A percentile compares a stretch with the other conserved stretches of the same genome.
Evolutionary conservation across 2,329 filamentous ascomycete species (phyloP).

Genomic region (Colletotrichum orchidophilum): DNA sequence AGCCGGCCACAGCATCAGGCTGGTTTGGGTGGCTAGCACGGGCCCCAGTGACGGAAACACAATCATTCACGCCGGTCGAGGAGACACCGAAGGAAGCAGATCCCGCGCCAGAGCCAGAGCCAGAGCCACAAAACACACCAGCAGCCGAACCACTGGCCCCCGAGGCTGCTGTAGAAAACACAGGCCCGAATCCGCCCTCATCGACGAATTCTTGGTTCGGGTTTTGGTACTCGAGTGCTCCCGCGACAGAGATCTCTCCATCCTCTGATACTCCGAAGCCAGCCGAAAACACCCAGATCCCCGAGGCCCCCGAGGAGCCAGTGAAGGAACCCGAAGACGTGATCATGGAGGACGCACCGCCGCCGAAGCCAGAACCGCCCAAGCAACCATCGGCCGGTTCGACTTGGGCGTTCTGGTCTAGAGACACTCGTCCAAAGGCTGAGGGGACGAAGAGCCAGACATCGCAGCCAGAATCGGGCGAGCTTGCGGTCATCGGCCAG

Average conservation of each 20-base stretch:
- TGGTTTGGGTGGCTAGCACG: slow-evolving; percentile 65
- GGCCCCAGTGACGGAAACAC: slow-evolving; percentile 37
- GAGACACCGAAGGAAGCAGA: slow-evolving; percentile 28
- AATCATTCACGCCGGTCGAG: slow-evolving; percentile 7
- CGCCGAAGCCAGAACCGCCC: slow-evolving; percentile 37
- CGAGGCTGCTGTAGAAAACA: slow-evolving; percentile 32
- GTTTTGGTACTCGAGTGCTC: slow-evolving; percentile 46
- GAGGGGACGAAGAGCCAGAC: slow-evolving; percentile 40
- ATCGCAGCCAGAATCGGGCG: slow-evolving; percentile 52
- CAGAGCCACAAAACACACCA: slow-evolving; percentile 5
- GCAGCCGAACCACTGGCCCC: slow-evolving; percentile 3
- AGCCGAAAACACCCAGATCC: slow-evolving; percentile 24
- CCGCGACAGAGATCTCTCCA: slow-evolving; percentile 25
- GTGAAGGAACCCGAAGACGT: slow-evolving; percentile 50
- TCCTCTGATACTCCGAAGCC: slow-evolving; percentile 17
- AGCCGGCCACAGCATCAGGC: slow-evolving; percentile 48
- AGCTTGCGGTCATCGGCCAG: slow-evolving; percentile 67
- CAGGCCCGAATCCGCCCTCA: slow-evolving; percentile 31
- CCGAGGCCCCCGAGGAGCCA: slow-evolving; percentile 25
- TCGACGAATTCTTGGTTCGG: slow-evolving; percentile 51
- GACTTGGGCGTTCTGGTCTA: slow-evolving; percentile 86
- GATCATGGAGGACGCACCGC: slow-evolving; percentile 53
- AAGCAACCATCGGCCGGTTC: slow-evolving; percentile 63
- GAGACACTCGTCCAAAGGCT: slow-evolving; percentile 56
- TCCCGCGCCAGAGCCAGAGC: slow-evolving; percentile 28